A percentile compares a stretch with the other conserved stretches of the same genome.
These are phyloP conservation scores for Litsea cubeba DNA, from an alignment of 164 flowering plant species.

Conservation along the genomic window DNA sequence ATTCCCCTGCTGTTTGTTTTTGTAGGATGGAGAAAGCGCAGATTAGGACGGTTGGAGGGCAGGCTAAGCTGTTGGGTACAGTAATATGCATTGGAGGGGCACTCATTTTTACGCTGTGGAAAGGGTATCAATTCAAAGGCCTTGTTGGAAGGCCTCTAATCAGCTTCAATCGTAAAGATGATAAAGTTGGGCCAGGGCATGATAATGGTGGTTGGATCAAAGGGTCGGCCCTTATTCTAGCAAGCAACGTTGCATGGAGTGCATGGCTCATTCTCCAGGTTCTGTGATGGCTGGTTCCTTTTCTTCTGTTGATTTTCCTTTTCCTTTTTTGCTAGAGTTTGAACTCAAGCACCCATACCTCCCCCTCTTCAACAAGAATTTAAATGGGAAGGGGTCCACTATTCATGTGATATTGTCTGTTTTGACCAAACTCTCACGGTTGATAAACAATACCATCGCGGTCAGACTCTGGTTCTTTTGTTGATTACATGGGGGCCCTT, in stretches of 20 bases:
- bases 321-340: background rate
- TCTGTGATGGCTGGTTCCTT: background rate
- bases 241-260: conserved; percentile 25
- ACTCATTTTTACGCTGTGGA: conserved; percentile 44
- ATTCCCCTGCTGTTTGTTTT: background rate
- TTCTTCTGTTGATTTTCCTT: background rate
- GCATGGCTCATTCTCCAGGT: conserved; percentile 43
- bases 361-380: too few relatives aligned
- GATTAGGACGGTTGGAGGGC: conserved; percentile 20
- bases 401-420: too few relatives aligned
- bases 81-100: conserved; percentile 36
- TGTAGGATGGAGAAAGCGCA: conserved; percentile 40
- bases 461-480: too few relatives aligned
- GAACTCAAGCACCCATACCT: too few relatives aligned
- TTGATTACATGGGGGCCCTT: too few relatives aligned
- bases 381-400: too few relatives aligned
- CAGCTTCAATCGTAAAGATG: conserved; percentile 6
- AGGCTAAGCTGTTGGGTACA: conserved; percentile 39
- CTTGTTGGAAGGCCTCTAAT: conserved; percentile 23
- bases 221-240: conserved; percentile 32
- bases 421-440: too few relatives aligned
- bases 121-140: conserved; percentile 24
- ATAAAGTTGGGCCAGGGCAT: conserved; percentile 13
- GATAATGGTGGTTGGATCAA: conserved; percentile 33
- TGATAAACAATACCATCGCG: too few relatives aligned